Conservation (phyloP, 108 stramenopile genomes). For the Nitzschia putrida region DNA sequence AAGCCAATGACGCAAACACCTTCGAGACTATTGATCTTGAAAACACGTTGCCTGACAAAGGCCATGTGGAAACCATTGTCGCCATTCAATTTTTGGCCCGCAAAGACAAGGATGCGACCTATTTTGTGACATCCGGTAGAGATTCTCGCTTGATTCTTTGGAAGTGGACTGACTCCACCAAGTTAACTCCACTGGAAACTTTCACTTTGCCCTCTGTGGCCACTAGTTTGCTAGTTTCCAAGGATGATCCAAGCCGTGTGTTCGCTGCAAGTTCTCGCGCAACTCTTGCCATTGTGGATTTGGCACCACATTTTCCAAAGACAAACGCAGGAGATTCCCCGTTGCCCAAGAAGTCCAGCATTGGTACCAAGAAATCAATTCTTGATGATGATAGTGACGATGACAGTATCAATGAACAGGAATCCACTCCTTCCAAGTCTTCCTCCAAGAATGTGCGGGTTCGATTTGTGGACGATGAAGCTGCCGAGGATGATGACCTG, state of each 20-base stretch:
- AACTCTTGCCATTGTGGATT: conserved; percentile 20
- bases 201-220: conserved; percentile 3
- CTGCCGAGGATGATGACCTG: conserved; percentile 48
- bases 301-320: conserved; percentile 1
- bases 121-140: conserved; percentile 53
- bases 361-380: neutral
- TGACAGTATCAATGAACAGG: conserved; percentile 37
- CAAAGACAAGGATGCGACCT: neutral
- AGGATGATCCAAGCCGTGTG: conserved; percentile 9
- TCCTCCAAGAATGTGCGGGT: neutral
- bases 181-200: conserved; percentile 6
- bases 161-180: conserved; percentile 33
- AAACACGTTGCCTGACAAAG: conserved; percentile 19
- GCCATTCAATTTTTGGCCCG: conserved; percentile 32
- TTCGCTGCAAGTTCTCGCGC: conserved; percentile 54
- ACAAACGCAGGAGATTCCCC: neutral
- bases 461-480: conserved; percentile 59
- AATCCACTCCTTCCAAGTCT: neutral
- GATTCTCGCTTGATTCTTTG: conserved; percentile 64
- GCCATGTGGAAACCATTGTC: conserved; percentile 70
- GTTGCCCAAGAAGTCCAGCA: conserved; percentile 2
- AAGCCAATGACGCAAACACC: neutral
- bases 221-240: conserved; percentile 13
- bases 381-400: conserved; percentile 34
- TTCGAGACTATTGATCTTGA: conserved; percentile 5